Percentiles rank a stretch among this genome's conserved stretches.
These are phyloP conservation scores for Heterobasidion parviporum DNA, from an alignment of 1,284 basidiomycete genomes.

Conservation along the genomic window DNA sequence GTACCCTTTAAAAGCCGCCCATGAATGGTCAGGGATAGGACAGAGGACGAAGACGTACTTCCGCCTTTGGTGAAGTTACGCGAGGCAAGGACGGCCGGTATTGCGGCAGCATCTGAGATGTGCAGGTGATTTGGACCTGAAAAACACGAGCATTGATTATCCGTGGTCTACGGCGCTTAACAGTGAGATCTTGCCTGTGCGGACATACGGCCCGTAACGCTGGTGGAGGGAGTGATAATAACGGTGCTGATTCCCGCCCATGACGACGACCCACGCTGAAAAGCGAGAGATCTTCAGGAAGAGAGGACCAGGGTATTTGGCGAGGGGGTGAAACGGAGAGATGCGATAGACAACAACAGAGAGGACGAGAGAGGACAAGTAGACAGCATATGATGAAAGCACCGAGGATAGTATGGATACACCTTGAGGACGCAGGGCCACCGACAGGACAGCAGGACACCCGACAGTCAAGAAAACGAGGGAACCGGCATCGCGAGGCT, in stretches of 20 bases:
- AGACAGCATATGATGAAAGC: neutral
- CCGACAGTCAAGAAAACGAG: neutral
- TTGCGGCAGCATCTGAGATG: slow-evolving; percentile 13
- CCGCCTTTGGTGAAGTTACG: slow-evolving; percentile 17
- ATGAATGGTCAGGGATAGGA: neutral
- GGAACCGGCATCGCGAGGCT: neutral
- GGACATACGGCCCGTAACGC: slow-evolving; percentile 34
- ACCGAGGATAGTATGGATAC: neutral
- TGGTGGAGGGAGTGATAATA: slow-evolving; percentile 27
- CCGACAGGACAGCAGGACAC: neutral
- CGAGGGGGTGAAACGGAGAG: slow-evolving; percentile 36
- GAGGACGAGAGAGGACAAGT: slow-evolving; percentile 11
- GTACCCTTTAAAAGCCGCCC: neutral
- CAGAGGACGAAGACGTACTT: slow-evolving; percentile 7
- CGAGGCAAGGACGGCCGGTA: slow-evolving; percentile 12
- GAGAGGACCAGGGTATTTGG: slow-evolving; percentile 31
- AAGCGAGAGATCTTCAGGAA: slow-evolving; percentile 28
- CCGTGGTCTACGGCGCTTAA: neutral
- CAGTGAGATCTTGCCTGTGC: slow-evolving; percentile 24
- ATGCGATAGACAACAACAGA: slow-evolving; percentile 32
- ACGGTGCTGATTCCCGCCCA: slow-evolving; percentile 26
- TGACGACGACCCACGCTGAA: slow-evolving; percentile 20
- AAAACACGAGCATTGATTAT: neutral
- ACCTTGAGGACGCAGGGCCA: neutral
- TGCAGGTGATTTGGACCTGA: slow-evolving; percentile 21